Percentiles rank a stretch among this genome's conserved stretches.
phyloP scores from a whole-genome alignment of 2,329 filamentous ascomycete species.

The Phoma sp. region DNA sequence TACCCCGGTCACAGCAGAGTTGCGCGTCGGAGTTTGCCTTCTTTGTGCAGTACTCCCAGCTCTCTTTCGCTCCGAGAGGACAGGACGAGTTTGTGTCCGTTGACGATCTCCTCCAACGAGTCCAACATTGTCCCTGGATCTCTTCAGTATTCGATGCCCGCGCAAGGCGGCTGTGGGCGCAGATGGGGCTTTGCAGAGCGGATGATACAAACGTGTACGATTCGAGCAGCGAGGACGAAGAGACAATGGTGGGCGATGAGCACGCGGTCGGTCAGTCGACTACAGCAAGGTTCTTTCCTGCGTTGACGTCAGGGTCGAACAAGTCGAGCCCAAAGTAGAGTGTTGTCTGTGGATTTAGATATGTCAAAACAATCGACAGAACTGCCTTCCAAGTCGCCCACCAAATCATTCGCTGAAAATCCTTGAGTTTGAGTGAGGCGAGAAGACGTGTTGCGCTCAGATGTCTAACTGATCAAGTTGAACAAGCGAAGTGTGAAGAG shows the following conservation, averaged over 20 bases:
- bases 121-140: conserved; percentile 28
- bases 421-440: too few relatives aligned
- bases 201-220: conserved; percentile 17
- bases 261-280: conserved; percentile 27
- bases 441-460: too few relatives aligned
- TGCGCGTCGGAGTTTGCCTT: conserved; percentile 15
- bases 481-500: too few relatives aligned
- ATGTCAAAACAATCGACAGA: not conserved
- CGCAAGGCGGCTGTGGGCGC: conserved; percentile 23
- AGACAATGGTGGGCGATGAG: conserved; percentile 14
- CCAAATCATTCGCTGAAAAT: too few relatives aligned
- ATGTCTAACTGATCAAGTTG: too few relatives aligned
- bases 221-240: conserved; percentile 19
- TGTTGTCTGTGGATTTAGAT: not conserved
- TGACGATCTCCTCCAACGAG: conserved; percentile 8
- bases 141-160: conserved; percentile 27
- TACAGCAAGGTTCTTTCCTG: conserved; percentile 23
- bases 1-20: conserved; percentile 5
- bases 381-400: too few relatives aligned
- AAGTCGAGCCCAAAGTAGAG: conserved; percentile 1
- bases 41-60: conserved; percentile 27
- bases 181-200: conserved; percentile 27
- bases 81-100: conserved; percentile 18
- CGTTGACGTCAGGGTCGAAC: not conserved
- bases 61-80: conserved; percentile 9